A percentile compares a stretch with the other conserved stretches of the same genome.
Conservation (phyloP, 768 basidiomycete species). For the Suillus decipiens region DNA sequence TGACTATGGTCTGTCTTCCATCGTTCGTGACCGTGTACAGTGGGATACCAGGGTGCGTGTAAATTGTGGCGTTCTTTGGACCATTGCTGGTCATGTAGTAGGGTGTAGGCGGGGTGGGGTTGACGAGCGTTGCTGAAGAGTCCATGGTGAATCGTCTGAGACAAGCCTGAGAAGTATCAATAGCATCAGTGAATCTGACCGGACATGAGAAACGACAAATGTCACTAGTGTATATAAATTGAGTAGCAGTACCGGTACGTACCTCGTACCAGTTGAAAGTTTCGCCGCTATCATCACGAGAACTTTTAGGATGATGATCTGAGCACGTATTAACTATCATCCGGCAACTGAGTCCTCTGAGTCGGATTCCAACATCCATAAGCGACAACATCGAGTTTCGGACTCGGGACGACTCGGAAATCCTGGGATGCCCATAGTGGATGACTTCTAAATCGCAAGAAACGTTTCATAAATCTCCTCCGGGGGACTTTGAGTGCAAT, state of each 20-base stretch:
- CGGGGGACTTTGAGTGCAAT: not conserved
- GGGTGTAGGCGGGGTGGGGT: constrained; percentile 23
- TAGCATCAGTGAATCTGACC: not conserved
- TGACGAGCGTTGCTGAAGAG: constrained; percentile 30
- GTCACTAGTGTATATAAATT: not conserved
- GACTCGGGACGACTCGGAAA: not conserved
- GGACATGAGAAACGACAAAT: not conserved
- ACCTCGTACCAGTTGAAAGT: not conserved
- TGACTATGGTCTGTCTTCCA: constrained; percentile 21
- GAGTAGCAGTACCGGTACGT: not conserved
- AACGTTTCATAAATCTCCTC: not conserved
- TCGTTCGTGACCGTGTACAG: constrained; percentile 29
- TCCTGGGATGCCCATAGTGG: not conserved
- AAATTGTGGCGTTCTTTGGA: constrained; percentile 23
- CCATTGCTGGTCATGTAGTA: constrained; percentile 29
- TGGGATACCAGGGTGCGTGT: constrained; percentile 19
- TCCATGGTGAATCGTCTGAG: constrained; percentile 22
- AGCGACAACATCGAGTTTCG: not conserved
- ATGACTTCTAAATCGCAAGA: not conserved
- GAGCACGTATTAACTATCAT: not conserved
- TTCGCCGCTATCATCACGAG: not conserved
- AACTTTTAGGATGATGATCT: not conserved
- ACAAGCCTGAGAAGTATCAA: not conserved
- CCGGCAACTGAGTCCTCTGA: not conserved
- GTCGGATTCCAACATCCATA: constrained; percentile 3